phyloP scores from a whole-genome alignment of 2,329 filamentous ascomycete species.

The Arthrinium phaeospermum region DNA sequence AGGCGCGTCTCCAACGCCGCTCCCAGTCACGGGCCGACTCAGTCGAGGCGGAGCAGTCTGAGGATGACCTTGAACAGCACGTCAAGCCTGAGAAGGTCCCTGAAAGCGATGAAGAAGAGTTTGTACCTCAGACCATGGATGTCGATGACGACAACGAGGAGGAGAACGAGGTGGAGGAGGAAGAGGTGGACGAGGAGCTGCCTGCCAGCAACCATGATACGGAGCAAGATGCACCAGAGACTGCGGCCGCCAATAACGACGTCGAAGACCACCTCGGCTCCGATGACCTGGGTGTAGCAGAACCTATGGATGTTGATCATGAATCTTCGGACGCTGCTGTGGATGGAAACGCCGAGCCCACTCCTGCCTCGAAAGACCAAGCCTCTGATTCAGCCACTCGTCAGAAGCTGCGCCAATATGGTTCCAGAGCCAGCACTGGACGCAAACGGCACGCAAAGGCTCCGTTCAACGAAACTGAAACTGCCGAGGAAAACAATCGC shows the following conservation, averaged over 20 bases:
- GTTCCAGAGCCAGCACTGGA: conserved; percentile 27
- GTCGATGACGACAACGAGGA: conserved; percentile 20
- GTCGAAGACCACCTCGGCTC: conserved; percentile 16
- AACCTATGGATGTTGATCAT: background rate
- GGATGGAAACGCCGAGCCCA: background rate
- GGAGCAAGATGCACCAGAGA: background rate
- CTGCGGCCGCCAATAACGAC: background rate
- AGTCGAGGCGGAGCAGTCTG: conserved; percentile 19
- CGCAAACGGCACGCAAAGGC: conserved; percentile 36
- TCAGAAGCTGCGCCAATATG: conserved; percentile 24
- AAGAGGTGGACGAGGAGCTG: background rate
- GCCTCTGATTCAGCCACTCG: background rate
- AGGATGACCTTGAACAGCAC: conserved; percentile 19
- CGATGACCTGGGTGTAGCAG: conserved; percentile 21
- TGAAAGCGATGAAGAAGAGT: conserved; percentile 23
- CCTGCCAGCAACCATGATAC: background rate
- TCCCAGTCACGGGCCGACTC: conserved; percentile 13
- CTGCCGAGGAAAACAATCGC: conserved; percentile 20
- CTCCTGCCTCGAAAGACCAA: conserved; percentile 22
- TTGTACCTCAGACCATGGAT: conserved; percentile 9
- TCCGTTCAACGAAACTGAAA: conserved; percentile 30
- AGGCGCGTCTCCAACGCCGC: conserved; percentile 22
- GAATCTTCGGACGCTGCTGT: background rate
- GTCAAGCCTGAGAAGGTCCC: conserved; percentile 19
- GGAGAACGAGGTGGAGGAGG: background rate